Evolutionary conservation across 768 basidiomycete species (phyloP), one percentile per base, ranked within the genome.

Genomic region (Auriscalpium microsporum): DNA sequence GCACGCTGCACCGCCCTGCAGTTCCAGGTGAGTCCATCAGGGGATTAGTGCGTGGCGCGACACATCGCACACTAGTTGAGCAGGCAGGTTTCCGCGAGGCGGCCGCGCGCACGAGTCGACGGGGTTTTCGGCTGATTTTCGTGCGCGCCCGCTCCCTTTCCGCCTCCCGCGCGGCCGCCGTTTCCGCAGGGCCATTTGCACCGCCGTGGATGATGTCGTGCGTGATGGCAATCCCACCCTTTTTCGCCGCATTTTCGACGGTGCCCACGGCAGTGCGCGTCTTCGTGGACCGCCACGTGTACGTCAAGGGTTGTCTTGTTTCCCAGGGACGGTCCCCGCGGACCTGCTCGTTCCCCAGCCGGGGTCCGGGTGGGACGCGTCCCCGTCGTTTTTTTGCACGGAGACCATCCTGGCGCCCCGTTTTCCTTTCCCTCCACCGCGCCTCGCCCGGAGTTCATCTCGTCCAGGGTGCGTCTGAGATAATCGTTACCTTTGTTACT

Each of bases 401-500:
- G 40, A 13, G 17, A 42, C 14, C 3, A 42, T 42, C 3, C 1
- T 3, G 40, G 40, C 8, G 40, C 40, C 40, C 40, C 40, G 40
- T 42, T 42, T 42, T 42, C 50, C 50, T 36, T 38, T 35, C 50
- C 50, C 17, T 28, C 19, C 47, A 7, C 17, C 47, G 19, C 8
- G 19, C 19, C 11, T 48, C 17, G 14, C 47, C 28, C 47, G 56
- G 56, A 59, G 54, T 59, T 58, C 38, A 23, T 52, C 51, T 40
- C n/a, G 35, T 48, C 21, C 37, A 38, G 50, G 52, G 53, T 50
- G 49, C 37, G 38, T 35, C 59, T 58, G 59, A 44, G 52, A 57
- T 48, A 58, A 54, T 60, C 10, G 48, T 34, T 35, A 28, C 40
- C 40, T 59, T 56, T 53, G 40, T 42, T 61, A 48, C 50, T 35